Evolutionary conservation across 2,329 filamentous ascomycete genomes (phyloP).

Genomic region (Bipolaris bicolor): DNA sequence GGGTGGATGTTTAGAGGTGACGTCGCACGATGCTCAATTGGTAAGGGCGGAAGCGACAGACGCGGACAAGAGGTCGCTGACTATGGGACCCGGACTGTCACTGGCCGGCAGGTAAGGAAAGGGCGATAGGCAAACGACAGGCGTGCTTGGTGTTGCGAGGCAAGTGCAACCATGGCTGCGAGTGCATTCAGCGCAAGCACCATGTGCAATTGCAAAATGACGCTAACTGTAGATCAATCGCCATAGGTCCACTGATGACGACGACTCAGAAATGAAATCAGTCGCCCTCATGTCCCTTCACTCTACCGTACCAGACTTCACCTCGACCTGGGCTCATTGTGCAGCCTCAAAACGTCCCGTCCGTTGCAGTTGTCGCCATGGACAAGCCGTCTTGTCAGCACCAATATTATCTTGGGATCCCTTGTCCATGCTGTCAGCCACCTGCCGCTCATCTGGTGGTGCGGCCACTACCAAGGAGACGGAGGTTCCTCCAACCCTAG

Average conservation of each 20-base stretch:
- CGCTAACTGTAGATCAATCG: slow-evolving; percentile 22
- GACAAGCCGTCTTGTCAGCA: background rate
- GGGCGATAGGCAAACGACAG: slow-evolving; percentile 5
- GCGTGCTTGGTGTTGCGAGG: slow-evolving; percentile 11
- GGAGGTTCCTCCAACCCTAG: background rate
- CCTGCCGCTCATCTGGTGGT: background rate
- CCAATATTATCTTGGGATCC: background rate
- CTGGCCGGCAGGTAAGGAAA: background rate
- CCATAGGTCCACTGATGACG: slow-evolving; percentile 30
- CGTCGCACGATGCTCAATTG: slow-evolving; percentile 10
- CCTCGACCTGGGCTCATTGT: background rate
- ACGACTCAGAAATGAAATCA: slow-evolving; percentile 14
- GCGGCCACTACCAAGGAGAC: background rate
- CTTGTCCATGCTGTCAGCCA: background rate
- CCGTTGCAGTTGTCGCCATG: background rate
- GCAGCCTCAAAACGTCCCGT: background rate
- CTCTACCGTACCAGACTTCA: background rate
- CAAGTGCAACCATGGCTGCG: slow-evolving; percentile 7
- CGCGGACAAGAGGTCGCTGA: background rate
- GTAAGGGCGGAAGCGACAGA: slow-evolving; percentile 12
- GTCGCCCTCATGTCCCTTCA: background rate
- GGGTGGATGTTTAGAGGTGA: slow-evolving; percentile 6
- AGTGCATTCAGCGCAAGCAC: slow-evolving; percentile 2
- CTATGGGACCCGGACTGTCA: background rate
- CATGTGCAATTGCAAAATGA: slow-evolving; percentile 14